These are phyloP conservation scores for Backusella circina DNA, from an alignment of 192 early-diverging fungal genomes.

Conservation along the genomic window DNA sequence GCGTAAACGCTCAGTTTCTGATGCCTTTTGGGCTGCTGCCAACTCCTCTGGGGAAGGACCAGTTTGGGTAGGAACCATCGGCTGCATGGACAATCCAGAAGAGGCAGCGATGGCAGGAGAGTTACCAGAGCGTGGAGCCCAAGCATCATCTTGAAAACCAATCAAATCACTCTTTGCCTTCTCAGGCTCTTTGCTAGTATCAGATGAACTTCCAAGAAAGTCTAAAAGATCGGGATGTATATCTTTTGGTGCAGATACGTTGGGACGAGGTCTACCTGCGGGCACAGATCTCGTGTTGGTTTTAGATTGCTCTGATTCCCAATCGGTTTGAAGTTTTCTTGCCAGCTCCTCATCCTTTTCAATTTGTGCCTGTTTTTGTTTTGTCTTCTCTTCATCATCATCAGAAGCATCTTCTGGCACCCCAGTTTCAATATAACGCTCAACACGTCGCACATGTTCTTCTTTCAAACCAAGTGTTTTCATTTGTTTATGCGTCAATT, in stretches of 20 bases:
- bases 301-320: slow-evolving; percentile 45
- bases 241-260: slow-evolving; percentile 40
- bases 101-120: slow-evolving; percentile 9
- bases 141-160: slow-evolving; percentile 54
- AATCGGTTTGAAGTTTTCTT: slow-evolving; percentile 71
- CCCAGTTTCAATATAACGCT: slow-evolving; percentile 58
- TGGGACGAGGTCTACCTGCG: background rate
- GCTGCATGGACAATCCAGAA: slow-evolving; percentile 14
- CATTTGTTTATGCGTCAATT: slow-evolving; percentile 72
- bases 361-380: slow-evolving; percentile 53
- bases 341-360: slow-evolving; percentile 79
- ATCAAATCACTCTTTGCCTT: slow-evolving; percentile 24
- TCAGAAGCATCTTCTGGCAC: slow-evolving; percentile 41
- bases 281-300: background rate
- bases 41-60: background rate
- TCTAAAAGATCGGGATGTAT: slow-evolving; percentile 48
- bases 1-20: background rate
- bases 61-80: slow-evolving; percentile 15
- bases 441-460: slow-evolving; percentile 77
- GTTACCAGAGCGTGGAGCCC: slow-evolving; percentile 39
- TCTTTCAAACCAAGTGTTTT: slow-evolving; percentile 80
- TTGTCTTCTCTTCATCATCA: slow-evolving; percentile 34
- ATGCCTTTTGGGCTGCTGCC: background rate
- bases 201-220: slow-evolving; percentile 32
- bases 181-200: slow-evolving; percentile 13